phyloP scores from a whole-genome alignment of 129 eudicot species.

The Kitagawia praeruptora region DNA sequence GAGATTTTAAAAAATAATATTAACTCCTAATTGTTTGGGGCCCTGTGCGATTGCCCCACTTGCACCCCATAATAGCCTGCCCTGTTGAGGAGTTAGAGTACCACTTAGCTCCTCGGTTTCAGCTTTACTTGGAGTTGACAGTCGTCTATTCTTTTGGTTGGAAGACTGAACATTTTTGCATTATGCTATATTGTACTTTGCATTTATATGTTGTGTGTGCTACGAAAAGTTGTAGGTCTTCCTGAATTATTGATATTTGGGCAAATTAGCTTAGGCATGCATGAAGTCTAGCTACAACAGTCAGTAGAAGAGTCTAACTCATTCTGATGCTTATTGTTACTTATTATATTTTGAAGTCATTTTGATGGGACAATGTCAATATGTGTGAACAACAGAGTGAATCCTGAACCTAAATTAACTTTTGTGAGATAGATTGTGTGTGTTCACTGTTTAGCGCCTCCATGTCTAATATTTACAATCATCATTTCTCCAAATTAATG shows the following conservation, averaged over 20 bases:
- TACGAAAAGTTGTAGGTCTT: neutral
- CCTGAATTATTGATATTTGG: neutral
- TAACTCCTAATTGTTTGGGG: too few relatives aligned
- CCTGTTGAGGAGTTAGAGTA: too few relatives aligned
- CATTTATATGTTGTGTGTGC: neutral
- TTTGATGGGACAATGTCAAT: neutral
- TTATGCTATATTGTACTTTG: neutral
- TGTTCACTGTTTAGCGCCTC: too few relatives aligned
- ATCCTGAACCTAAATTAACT: neutral
- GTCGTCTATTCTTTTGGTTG: conserved; percentile 1
- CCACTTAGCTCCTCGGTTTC: neutral
- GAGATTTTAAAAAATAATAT: too few relatives aligned
- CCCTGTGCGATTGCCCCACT: too few relatives aligned
- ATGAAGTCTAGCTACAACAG: neutral
- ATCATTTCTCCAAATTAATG: neutral
- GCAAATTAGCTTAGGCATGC: neutral
- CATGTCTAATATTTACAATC: neutral
- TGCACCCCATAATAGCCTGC: too few relatives aligned
- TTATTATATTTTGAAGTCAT: neutral
- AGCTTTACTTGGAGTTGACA: neutral
- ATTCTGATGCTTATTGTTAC: neutral
- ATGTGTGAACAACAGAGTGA: neutral
- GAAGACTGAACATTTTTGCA: neutral
- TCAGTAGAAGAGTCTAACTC: neutral
- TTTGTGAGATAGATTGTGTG: too few relatives aligned